phyloP scores from a whole-genome alignment of 2,329 filamentous ascomycete genomes.

The Ophiognomonia clavigignenti-juglandacearum region DNA sequence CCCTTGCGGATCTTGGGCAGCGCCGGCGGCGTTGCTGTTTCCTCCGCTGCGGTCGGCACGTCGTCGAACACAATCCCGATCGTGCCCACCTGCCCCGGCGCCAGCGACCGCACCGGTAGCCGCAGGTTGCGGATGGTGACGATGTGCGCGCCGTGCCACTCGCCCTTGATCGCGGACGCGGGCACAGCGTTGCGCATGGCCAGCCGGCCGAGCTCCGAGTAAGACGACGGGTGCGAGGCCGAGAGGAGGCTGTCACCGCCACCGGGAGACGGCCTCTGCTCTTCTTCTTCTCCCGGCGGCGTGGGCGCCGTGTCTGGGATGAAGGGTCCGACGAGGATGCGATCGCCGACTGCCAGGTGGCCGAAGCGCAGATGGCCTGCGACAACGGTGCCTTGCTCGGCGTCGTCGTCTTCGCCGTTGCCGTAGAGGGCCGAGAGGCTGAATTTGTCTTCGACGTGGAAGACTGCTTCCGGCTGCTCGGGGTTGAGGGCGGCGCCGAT shows the following conservation, averaged over 20 bases:
- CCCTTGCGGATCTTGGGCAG: slow-evolving; percentile 62
- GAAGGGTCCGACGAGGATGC: slow-evolving; percentile 75
- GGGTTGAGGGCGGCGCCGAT: slow-evolving; percentile 52
- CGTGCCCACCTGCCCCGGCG: slow-evolving; percentile 82
- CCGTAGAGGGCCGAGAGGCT: slow-evolving; percentile 63
- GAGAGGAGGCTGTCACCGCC: slow-evolving; percentile 40
- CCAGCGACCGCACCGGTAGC: slow-evolving; percentile 71
- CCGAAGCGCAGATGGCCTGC: slow-evolving; percentile 83
- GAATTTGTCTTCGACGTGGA: slow-evolving; percentile 90
- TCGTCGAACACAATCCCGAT: slow-evolving; percentile 67
- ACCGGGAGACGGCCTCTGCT: slow-evolving; percentile 40
- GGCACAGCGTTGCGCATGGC: slow-evolving; percentile 49
- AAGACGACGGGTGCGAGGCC: slow-evolving; percentile 46
- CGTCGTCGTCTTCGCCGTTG: slow-evolving; percentile 34
- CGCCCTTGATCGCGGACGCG: slow-evolving; percentile 49
- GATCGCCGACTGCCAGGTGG: slow-evolving; percentile 70
- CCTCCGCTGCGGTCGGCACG: too few relatives aligned
- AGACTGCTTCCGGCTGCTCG: slow-evolving; percentile 60
- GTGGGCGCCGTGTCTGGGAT: slow-evolving; percentile 45
- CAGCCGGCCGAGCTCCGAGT: slow-evolving; percentile 45
- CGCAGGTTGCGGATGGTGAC: slow-evolving; percentile 85
- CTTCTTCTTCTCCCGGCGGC: too few relatives aligned
- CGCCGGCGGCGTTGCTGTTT: slow-evolving; percentile 24
- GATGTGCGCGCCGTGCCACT: slow-evolving; percentile 78
- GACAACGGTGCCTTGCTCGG: slow-evolving; percentile 64